Evolutionary conservation across 139 green algal genomes (phyloP).

Genomic region (Coelastrella sp.): DNA sequence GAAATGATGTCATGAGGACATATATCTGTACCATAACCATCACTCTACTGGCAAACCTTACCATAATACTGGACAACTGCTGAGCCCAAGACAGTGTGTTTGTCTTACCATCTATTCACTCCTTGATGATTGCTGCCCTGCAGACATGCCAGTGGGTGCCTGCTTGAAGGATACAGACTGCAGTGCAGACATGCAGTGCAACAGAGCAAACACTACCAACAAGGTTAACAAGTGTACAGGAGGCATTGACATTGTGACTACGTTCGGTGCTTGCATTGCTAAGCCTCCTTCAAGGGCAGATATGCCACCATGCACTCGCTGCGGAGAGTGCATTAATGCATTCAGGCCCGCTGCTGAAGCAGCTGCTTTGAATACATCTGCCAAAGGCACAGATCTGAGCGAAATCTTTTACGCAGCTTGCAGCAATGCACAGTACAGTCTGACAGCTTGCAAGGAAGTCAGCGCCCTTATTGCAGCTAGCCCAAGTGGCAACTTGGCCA

Average conservation of each 20-base stretch:
- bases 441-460: neutral
- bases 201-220: neutral
- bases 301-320: neutral
- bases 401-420: constrained; percentile 1
- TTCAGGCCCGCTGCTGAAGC: neutral
- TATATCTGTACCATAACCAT: neutral
- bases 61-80: neutral
- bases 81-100: neutral
- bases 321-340: neutral
- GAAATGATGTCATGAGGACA: neutral
- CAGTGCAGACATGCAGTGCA: constrained; percentile 1
- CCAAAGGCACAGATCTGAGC: neutral
- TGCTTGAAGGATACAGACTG: constrained; percentile 23
- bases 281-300: neutral
- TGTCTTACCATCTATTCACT: neutral
- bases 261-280: neutral
- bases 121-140: no score
- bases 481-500: constrained; percentile 3
- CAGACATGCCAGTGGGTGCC: neutral
- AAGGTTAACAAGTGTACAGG: neutral
- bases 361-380: neutral
- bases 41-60: neutral
- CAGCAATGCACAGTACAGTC: neutral
- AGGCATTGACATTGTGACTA: neutral
- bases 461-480: neutral